Evolutionary conservation across 2,329 filamentous ascomycete genomes (phyloP).

Genomic region (Chaetoscypha palmicola): DNA sequence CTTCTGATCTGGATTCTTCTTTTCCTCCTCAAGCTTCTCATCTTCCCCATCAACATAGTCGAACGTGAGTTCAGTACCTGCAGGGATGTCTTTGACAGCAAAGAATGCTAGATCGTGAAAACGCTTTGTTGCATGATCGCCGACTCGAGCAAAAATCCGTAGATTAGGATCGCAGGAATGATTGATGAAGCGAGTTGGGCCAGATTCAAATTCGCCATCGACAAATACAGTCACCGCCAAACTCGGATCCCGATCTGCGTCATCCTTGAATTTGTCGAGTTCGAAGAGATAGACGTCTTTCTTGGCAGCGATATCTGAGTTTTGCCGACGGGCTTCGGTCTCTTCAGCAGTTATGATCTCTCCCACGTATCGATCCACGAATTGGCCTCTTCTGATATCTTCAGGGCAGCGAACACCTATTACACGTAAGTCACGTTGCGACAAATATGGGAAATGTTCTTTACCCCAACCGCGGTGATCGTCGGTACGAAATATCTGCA

Average conservation of each 20-base stretch:
- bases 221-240: slow-evolving; percentile 50
- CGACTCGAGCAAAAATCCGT: slow-evolving; percentile 70
- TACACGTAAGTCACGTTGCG: too few relatives aligned
- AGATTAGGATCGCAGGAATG: slow-evolving; percentile 76
- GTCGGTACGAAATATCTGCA: slow-evolving; percentile 70
- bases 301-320: slow-evolving; percentile 47
- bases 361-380: slow-evolving; percentile 73
- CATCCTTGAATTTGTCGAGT: slow-evolving; percentile 67
- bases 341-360: slow-evolving; percentile 59
- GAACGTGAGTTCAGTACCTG: slow-evolving; percentile 67
- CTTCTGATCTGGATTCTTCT: slow-evolving; percentile 42
- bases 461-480: slow-evolving; percentile 68
- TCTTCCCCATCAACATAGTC: slow-evolving; percentile 67
- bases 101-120: slow-evolving; percentile 75
- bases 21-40: slow-evolving; percentile 39
- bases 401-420: slow-evolving; percentile 57
- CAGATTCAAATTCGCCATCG: slow-evolving; percentile 70
- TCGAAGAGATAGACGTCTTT: slow-evolving; percentile 76
- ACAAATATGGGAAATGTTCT: too few relatives aligned
- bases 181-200: slow-evolving; percentile 75
- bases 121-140: slow-evolving; percentile 66
- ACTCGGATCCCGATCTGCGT: slow-evolving; percentile 40
- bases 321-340: slow-evolving; percentile 56
- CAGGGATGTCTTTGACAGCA: slow-evolving; percentile 57
- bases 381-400: slow-evolving; percentile 63